Evolutionary conservation across 2,329 filamentous ascomycete species (phyloP), one percentile per base, ranked within the genome.

Genomic region (Clarireedia paspali): DNA sequence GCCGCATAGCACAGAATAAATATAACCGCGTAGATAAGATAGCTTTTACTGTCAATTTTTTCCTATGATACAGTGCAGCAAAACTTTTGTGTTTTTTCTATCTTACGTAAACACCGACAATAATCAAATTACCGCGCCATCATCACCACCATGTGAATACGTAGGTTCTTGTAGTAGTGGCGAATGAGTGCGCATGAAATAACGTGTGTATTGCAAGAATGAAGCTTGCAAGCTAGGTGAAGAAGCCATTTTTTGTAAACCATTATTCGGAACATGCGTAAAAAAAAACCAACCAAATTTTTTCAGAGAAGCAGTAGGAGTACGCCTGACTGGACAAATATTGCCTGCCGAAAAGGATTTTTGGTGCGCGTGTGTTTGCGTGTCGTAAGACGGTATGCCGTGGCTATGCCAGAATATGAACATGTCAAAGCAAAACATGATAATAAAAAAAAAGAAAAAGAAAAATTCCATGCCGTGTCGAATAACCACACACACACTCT

Each of bases 51-150:
- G 57, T 55, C 50, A 54, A 26, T 24, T 54, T 59, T 52, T 59
- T 58, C 30, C 60, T 66, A 66, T 64, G 57, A 56, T 66, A 66
- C 64, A 66, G 39, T 60, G 58, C 60, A 64, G 60, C 60, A 61
- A 62, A 47, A 23, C 55, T 58, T 56, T 47, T 30, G 39, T 44
- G 27, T 57, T 61, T 57, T 57, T 57, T 42, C 42, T 45, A 45
- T 45, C 42, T 61, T 60, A 59, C 63, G 57, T 62, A 60, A 60
- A 56, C 54, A 56, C 56, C 53, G 10, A 34, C 30, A 56, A 50
- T 55, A 59, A 49, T 57, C 47, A 58, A 57, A 48, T 49, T 40
- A 42, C 39, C 39, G 17, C 39, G 23, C 42, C 42, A 45, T 23
- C 20, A 45, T 23, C 20, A 45, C 20, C 42, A 45, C n/a, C 20